These are phyloP conservation scores for Aspergillus intermedius DNA, from an alignment of 2,329 filamentous ascomycete genomes.

Conservation along the genomic window DNA sequence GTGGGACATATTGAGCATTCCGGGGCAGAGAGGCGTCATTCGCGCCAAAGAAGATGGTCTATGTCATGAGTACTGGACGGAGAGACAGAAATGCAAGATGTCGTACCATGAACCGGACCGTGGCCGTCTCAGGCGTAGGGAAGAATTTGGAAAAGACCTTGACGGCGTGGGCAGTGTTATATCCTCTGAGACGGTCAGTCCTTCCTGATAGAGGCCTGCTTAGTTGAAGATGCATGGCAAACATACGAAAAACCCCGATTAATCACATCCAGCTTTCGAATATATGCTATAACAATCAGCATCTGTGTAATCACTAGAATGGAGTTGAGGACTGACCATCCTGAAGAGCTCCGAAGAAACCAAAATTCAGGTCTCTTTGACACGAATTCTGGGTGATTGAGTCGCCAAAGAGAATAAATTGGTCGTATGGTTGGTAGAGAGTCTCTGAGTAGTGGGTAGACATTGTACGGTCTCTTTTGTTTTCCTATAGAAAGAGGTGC, in stretches of 20 bases:
- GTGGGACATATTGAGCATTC: constrained; percentile 67
- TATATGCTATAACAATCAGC: constrained; percentile 52
- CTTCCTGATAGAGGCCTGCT: constrained; percentile 1
- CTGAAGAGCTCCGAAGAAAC: constrained; percentile 65
- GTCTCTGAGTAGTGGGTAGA: background rate
- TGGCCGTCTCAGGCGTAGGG: constrained; percentile 54
- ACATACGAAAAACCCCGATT: constrained; percentile 70
- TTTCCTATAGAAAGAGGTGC: background rate
- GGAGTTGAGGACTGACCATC: constrained; percentile 47
- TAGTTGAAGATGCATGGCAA: background rate
- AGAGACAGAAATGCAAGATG: background rate
- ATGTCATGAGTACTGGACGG: background rate
- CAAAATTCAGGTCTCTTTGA: constrained; percentile 60
- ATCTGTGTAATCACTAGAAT: background rate
- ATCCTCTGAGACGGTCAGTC: constrained; percentile 51
- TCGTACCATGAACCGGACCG: constrained; percentile 38
- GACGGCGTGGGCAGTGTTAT: constrained; percentile 71
- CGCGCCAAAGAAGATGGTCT: constrained; percentile 79
- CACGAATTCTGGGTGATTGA: constrained; percentile 71
- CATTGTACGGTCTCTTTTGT: background rate
- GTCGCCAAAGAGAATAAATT: constrained; percentile 82
- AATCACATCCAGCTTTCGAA: constrained; percentile 73
- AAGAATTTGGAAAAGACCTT: constrained; percentile 64
- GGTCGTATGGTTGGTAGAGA: constrained; percentile 51
- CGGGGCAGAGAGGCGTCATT: constrained; percentile 74